phyloP scores from a whole-genome alignment of 2,329 filamentous ascomycete genomes.

The Ophiostoma tasmaniense region DNA sequence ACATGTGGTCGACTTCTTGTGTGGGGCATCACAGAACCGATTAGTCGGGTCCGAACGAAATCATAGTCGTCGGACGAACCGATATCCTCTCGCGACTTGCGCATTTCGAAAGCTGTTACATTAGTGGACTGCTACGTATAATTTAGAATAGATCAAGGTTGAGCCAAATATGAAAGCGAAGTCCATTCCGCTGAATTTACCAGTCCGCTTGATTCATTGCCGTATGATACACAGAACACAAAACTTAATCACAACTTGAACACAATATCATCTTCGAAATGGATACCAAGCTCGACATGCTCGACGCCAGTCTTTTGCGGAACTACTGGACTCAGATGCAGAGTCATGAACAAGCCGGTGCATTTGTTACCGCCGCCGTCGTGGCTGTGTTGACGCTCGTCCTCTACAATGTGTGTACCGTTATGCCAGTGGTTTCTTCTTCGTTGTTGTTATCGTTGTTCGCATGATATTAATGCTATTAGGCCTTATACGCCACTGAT shows the following conservation, averaged over 20 bases:
- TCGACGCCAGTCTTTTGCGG: slow-evolving; percentile 11
- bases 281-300: slow-evolving; percentile 14
- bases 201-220: neutral
- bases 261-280: neutral
- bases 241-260: neutral
- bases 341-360: slow-evolving; percentile 16
- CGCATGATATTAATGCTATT: neutral
- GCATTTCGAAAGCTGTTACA: neutral
- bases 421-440: too few relatives aligned
- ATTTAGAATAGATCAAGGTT: neutral
- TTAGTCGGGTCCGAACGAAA: neutral
- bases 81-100: neutral
- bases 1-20: neutral
- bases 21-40: neutral
- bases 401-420: slow-evolving; percentile 14
- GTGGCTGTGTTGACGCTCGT: slow-evolving; percentile 15
- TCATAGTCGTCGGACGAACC: neutral
- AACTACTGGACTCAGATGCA: slow-evolving; percentile 17
- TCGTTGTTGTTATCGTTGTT: too few relatives aligned
- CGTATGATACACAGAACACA: neutral
- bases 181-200: neutral
- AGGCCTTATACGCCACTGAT: slow-evolving; percentile 40
- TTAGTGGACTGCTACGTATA: neutral
- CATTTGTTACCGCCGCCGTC: slow-evolving; percentile 12
- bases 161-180: neutral